Percentiles rank a stretch among this genome's conserved stretches.
phyloP scores from a whole-genome alignment of 2,329 filamentous ascomycete genomes.

The Zasmidium citrigriseum region DNA sequence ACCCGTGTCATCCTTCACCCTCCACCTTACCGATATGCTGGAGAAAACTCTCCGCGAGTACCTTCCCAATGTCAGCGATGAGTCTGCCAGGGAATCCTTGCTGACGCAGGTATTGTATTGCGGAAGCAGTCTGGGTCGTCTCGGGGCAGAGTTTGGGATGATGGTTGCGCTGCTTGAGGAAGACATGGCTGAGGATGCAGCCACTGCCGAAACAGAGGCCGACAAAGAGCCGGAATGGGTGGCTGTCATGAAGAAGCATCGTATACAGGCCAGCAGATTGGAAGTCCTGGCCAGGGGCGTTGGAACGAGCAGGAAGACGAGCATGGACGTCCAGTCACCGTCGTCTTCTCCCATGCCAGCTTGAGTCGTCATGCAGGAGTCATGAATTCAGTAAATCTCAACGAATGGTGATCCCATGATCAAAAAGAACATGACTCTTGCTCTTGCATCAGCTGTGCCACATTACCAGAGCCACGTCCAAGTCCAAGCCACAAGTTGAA shows the following conservation, averaged over 20 bases:
- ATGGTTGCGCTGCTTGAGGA: conserved; percentile 69
- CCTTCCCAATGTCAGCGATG: conserved; percentile 78
- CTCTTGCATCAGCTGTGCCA: not conserved
- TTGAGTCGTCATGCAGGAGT: not conserved
- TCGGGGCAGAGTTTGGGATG: conserved; percentile 92
- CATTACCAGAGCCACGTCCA: not conserved
- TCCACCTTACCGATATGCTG: conserved; percentile 79
- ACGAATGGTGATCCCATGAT: not conserved
- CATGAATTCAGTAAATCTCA: not conserved
- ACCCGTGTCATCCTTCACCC: conserved; percentile 78
- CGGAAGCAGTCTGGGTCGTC: conserved; percentile 81
- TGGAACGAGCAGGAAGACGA: conserved; percentile 36
- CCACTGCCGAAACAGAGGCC: conserved; percentile 49
- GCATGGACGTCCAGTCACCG: conserved; percentile 58
- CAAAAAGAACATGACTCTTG: not conserved
- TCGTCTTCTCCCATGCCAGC: conserved; percentile 13
- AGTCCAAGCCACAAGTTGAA: not conserved
- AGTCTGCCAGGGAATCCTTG: conserved; percentile 78
- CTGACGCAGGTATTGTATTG: conserved; percentile 93
- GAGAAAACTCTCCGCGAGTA: conserved; percentile 74
- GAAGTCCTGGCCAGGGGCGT: conserved; percentile 37
- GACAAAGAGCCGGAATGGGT: conserved; percentile 71
- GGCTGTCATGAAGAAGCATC: conserved; percentile 83
- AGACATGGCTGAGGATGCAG: conserved; percentile 49
- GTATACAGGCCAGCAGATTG: conserved; percentile 69